phyloP scores from a whole-genome alignment of 116 monocot species.

The Posidonia oceanica region DNA sequence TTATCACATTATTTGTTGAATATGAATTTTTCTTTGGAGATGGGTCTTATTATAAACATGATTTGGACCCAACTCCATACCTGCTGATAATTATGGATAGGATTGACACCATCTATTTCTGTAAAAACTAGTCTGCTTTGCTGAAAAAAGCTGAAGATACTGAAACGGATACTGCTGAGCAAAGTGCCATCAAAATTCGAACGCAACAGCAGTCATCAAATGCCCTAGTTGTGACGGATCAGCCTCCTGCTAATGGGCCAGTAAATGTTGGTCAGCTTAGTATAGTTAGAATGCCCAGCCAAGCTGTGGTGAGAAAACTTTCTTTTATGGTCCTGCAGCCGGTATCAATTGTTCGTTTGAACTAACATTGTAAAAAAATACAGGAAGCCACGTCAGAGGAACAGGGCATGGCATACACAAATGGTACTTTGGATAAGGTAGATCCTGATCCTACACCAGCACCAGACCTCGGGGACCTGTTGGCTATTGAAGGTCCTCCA shows the following conservation, averaged over 20 bases:
- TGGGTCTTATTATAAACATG: too few species aligned
- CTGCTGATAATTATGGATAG: neutral
- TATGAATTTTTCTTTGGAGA: too few species aligned
- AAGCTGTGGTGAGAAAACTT: constrained; percentile 47
- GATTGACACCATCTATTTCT: constrained; percentile 1
- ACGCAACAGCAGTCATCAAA: constrained; percentile 88
- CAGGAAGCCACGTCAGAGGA: constrained; percentile 50
- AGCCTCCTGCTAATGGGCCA: constrained; percentile 57
- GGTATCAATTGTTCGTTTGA: neutral
- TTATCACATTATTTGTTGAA: too few species aligned
- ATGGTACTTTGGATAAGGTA: constrained; percentile 42
- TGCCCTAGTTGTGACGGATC: constrained; percentile 85
- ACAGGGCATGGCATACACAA: constrained; percentile 29
- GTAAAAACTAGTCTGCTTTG: constrained; percentile 55
- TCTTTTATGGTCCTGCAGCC: neutral
- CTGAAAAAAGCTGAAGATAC: constrained; percentile 91
- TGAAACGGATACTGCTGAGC: constrained; percentile 93
- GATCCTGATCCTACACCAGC: constrained; percentile 40
- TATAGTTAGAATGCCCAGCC: constrained; percentile 65
- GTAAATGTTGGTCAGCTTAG: constrained; percentile 46
- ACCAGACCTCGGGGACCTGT: constrained; percentile 83
- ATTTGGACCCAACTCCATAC: too few species aligned
- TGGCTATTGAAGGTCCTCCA: constrained; percentile 88
- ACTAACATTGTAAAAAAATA: constrained; percentile 6
- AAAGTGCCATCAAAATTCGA: constrained; percentile 92